Percentiles rank a stretch among this genome's conserved stretches.
These are phyloP conservation scores for Cadophora sp. DNA, from an alignment of 2,329 filamentous ascomycete genomes.

Conservation along the genomic window DNA sequence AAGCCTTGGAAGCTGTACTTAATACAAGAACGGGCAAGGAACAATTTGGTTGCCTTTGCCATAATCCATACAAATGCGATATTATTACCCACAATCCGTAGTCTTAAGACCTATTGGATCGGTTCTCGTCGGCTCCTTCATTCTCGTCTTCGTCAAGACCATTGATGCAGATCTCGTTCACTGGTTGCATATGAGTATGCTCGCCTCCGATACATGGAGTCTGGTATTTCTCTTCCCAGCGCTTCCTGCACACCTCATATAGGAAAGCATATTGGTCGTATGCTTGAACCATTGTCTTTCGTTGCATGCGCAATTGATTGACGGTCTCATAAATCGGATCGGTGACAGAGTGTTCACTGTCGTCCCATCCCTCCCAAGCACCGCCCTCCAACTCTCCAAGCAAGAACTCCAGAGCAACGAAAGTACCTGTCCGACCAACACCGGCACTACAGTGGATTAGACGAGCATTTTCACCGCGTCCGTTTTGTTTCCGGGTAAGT, in stretches of 20 bases:
- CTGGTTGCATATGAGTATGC: constrained; percentile 31
- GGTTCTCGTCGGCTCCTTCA: background rate
- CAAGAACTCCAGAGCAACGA: constrained; percentile 94
- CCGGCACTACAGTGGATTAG: constrained; percentile 90
- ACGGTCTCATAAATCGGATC: constrained; percentile 84
- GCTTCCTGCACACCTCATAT: constrained; percentile 82
- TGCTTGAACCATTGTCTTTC: constrained; percentile 94
- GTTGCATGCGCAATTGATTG: constrained; percentile 81
- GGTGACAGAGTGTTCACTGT: constrained; percentile 47
- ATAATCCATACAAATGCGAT: constrained; percentile 23
- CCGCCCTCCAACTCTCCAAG: constrained; percentile 82
- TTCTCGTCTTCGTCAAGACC: constrained; percentile 19
- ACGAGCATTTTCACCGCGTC: constrained; percentile 69
- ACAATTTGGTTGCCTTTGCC: constrained; percentile 18
- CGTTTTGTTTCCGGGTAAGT: constrained; percentile 66
- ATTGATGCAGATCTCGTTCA: constrained; percentile 25
- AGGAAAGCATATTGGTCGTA: constrained; percentile 86
- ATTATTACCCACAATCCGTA: constrained; percentile 1
- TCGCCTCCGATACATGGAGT: constrained; percentile 38
- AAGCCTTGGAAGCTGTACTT: background rate
- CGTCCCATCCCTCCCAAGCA: constrained; percentile 48
- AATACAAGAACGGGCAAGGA: constrained; percentile 15
- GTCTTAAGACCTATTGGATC: background rate
- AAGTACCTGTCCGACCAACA: constrained; percentile 92
- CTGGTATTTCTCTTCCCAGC: constrained; percentile 71